These are phyloP conservation scores for Coniella lustricola DNA, from an alignment of 2,329 filamentous ascomycete genomes.

Conservation along the genomic window DNA sequence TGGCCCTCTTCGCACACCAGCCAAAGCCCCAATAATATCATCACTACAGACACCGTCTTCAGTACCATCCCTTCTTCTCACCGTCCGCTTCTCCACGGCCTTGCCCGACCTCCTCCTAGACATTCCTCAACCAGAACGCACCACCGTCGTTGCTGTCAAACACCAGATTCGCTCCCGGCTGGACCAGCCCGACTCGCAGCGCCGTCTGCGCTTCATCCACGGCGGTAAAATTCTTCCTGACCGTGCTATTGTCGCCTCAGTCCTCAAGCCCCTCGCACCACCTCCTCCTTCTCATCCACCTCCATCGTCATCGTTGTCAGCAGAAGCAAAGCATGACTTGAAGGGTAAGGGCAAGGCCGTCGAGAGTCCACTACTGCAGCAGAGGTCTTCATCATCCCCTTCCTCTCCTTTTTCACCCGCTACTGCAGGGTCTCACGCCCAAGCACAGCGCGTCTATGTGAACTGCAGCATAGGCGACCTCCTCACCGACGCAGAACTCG, in stretches of 20 bases:
- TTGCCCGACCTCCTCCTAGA: conserved; percentile 77
- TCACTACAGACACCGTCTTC: conserved; percentile 1
- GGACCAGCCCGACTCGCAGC: conserved; percentile 51
- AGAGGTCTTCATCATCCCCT: no score
- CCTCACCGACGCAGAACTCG: conserved; percentile 62
- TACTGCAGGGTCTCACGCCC: conserved; percentile 29
- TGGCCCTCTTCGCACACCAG: neutral
- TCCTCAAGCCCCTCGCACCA: conserved; percentile 57
- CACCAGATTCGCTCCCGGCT: conserved; percentile 71
- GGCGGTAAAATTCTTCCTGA: conserved; percentile 82
- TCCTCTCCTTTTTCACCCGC: no score
- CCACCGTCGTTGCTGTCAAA: conserved; percentile 73
- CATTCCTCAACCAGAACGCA: conserved; percentile 59
- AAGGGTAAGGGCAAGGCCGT: conserved; percentile 64
- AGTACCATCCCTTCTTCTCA: conserved; percentile 57
- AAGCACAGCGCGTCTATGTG: conserved; percentile 64
- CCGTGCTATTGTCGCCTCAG: conserved; percentile 56
- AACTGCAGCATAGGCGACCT: conserved; percentile 86
- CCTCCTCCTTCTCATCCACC: conserved; percentile 45
- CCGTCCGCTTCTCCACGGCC: conserved; percentile 83
- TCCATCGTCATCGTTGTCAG: neutral
- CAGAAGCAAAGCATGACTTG: conserved; percentile 19
- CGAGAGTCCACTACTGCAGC: conserved; percentile 24
- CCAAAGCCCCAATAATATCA: conserved; percentile 1
- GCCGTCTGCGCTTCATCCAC: conserved; percentile 82